Evolutionary conservation across 2,329 filamentous ascomycete genomes (phyloP).

Genomic region (Botrytis fragariae): DNA sequence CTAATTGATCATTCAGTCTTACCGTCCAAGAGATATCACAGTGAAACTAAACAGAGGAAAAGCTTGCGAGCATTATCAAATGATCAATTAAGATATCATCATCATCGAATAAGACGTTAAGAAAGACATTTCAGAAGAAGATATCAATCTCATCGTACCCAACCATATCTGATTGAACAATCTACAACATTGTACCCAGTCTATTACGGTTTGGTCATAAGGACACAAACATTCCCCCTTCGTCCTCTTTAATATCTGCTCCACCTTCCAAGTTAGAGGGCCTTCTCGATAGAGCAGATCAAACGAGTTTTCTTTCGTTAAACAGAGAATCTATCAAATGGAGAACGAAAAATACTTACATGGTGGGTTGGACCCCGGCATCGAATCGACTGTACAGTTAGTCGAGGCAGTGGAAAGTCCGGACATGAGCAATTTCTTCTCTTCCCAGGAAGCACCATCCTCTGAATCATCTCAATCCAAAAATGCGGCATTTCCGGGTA

Average conservation of each 20-base stretch:
- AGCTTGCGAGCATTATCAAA: constrained; percentile 7
- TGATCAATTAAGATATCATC: not conserved
- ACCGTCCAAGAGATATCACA: not conserved
- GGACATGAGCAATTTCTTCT: not conserved
- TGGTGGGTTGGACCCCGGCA: constrained; percentile 15
- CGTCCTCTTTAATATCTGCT: constrained; percentile 8
- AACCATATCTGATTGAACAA: constrained; percentile 11
- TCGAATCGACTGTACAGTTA: constrained; percentile 12
- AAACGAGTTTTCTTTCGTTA: not conserved
- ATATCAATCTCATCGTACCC: not conserved
- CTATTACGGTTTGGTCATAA: constrained; percentile 13
- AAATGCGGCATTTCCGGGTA: constrained; percentile 6
- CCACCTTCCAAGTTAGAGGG: constrained; percentile 16
- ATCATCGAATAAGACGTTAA: constrained; percentile 14
- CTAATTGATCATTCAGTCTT: constrained; percentile 4
- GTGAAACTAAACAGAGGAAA: not conserved
- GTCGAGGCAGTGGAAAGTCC: constrained; percentile 17
- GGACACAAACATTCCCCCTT: constrained; percentile 2
- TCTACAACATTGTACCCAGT: not conserved
- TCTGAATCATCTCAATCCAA: not conserved
- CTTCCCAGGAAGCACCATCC: not conserved
- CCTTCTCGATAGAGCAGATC: not conserved
- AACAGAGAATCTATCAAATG: not conserved
- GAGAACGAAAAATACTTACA: constrained; percentile 16
- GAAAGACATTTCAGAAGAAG: constrained; percentile 1